Evolutionary conservation across 495 filamentous ascomycete species (phyloP).

Genomic region (Corynascus novoguineensis): DNA sequence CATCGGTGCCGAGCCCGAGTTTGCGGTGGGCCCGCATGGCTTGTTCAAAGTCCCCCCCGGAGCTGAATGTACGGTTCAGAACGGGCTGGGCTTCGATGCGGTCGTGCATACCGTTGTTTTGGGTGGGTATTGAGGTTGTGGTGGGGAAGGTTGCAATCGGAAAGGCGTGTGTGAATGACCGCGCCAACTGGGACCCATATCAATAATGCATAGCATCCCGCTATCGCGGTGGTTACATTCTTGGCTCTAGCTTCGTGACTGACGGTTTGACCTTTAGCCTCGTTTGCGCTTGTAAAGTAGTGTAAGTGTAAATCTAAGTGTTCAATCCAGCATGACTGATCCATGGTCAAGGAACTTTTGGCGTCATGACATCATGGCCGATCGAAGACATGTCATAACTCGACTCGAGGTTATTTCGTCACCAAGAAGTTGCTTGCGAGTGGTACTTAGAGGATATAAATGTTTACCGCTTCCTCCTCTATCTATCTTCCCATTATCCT

Average conservation of each 20-base stretch:
- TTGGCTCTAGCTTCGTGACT: too few species aligned
- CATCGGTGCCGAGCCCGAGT: conserved; percentile 26
- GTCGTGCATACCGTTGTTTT: conserved; percentile 31
- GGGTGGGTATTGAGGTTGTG: background rate
- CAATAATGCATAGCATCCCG: too few species aligned
- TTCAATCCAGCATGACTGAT: background rate
- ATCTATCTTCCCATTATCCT: background rate
- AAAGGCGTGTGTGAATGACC: too few species aligned
- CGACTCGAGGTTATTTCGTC: background rate
- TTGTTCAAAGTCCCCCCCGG: conserved; percentile 26
- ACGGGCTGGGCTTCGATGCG: conserved; percentile 33
- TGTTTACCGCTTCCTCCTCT: background rate
- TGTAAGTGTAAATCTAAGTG: background rate
- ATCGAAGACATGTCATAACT: background rate
- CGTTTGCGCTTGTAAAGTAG: background rate
- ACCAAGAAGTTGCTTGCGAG: too few species aligned
- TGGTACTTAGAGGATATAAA: too few species aligned
- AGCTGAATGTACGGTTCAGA: conserved; percentile 18
- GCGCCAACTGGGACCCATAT: too few species aligned
- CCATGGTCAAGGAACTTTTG: background rate
- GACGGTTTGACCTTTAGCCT: too few species aligned
- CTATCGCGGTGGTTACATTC: too few species aligned
- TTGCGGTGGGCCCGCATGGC: conserved; percentile 35
- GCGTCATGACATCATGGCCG: conserved; percentile 17
- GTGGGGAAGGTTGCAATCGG: background rate